Base-by-base conservation (phyloP, 2,329 filamentous ascomycete genomes). In the Macroventuria anomochaeta region DNA sequence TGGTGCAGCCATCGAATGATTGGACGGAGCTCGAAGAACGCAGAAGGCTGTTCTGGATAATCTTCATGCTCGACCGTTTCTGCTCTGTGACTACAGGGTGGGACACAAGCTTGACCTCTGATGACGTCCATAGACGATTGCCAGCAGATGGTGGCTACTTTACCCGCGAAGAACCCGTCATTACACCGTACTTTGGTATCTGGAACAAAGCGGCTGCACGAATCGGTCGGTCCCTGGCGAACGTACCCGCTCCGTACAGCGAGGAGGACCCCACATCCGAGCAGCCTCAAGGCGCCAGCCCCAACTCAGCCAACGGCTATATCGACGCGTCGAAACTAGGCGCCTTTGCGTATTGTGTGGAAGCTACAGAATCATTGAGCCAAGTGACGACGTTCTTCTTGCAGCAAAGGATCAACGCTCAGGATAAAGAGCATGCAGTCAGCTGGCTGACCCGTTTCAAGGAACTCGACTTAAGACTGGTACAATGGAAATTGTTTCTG, bases 321-420 rank as follows among this genome's bases (percentile, higher is more conserved):
- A 72, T 72, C n/a, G 70, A 71, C 49, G 60, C 67, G 10, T 72
- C 70, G 1, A 72, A 71, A 31, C 58, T 72, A 4, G 70, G 70
- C 8, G 70, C 70, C 7, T 72, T 72, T 33, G 70, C 70, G 5
- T 72, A 72, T 34, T 71, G 68, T 23, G 64, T 72, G 13, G 69
- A 72, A 46, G 69, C 69, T 18, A 70, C 69, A 5, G 70, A 72
- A 39, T 70, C 67, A 4, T 52, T 72, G 2, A 71, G 70, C 38
- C 69, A 71, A 33, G 69, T 72, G 5, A 72, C 70, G 0, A 71
- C 69, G 7, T 72, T 72, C 43, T 72, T 72, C 36, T 53, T 72
- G 0, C 69, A 71, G 42, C 70, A 72, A 40, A 56, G 59, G 5
- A 71, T 72, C 34, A 72, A 71, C 15, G 71, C 69, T 61, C 67